A percentile compares a stretch with the other conserved stretches of the same genome.
Conservation (phyloP, 192 early-diverging fungal genomes). For the Umbelopsis sp. region DNA sequence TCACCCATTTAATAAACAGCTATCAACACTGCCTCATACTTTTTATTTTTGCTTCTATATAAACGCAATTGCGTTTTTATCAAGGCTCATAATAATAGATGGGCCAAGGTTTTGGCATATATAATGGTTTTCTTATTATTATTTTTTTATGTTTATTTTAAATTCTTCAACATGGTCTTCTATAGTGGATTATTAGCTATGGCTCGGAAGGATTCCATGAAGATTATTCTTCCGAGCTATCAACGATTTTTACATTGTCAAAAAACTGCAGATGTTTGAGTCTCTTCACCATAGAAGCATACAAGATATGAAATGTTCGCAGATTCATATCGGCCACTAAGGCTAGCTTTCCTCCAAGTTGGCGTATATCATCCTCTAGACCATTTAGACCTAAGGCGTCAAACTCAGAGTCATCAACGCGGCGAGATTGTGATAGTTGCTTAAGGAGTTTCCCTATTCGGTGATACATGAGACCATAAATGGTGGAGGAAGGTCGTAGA, state of each 20-base stretch:
- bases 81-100: too few relatives aligned
- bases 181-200: too few relatives aligned
- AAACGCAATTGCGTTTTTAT: too few relatives aligned
- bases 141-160: too few relatives aligned
- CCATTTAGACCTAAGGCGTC: conserved; percentile 2
- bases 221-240: too few relatives aligned
- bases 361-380: conserved; percentile 13
- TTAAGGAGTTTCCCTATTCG: conserved; percentile 13
- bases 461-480: conserved; percentile 27
- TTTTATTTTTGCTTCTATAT: too few relatives aligned
- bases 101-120: too few relatives aligned
- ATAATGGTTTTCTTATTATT: too few relatives aligned
- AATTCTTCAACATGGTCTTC: too few relatives aligned
- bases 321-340: conserved; percentile 24
- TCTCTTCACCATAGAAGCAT: conserved; percentile 3
- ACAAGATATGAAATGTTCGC: conserved; percentile 20
- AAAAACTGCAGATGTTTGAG: neutral
- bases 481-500: conserved; percentile 2
- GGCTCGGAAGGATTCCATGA: too few relatives aligned
- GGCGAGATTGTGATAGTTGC: neutral
- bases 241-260: neutral
- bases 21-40: too few relatives aligned
- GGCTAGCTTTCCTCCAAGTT: conserved; percentile 20
- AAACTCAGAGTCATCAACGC: neutral
- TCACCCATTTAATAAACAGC: too few relatives aligned